Percentiles rank a stretch among this genome's conserved stretches.
phyloP scores from a whole-genome alignment of 2,329 filamentous ascomycete species.

The Fusarium sp. region DNA sequence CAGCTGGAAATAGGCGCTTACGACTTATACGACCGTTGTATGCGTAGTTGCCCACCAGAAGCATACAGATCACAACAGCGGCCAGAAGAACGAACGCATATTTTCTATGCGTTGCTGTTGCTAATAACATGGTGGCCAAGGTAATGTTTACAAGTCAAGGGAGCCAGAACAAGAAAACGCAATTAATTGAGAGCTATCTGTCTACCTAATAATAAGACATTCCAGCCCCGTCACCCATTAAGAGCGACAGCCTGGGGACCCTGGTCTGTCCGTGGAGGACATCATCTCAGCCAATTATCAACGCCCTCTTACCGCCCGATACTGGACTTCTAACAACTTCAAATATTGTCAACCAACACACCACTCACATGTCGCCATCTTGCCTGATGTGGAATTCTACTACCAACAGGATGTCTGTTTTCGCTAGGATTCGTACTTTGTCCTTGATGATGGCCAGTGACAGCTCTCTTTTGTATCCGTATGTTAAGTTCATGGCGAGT shows the following conservation, averaged over 20 bases:
- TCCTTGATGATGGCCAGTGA: background rate
- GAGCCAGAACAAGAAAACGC: background rate
- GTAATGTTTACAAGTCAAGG: background rate
- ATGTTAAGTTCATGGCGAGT: background rate
- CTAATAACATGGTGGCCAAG: background rate
- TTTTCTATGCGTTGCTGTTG: slow-evolving; percentile 4
- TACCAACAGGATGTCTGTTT: background rate
- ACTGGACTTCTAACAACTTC: background rate
- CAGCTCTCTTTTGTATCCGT: background rate
- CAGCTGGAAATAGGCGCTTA: background rate
- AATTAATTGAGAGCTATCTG: background rate
- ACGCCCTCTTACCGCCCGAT: background rate
- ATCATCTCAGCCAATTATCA: slow-evolving; percentile 1
- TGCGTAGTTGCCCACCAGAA: slow-evolving; percentile 17
- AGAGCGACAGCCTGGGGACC: background rate
- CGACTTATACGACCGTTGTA: slow-evolving; percentile 14
- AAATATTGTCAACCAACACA: slow-evolving; percentile 2
- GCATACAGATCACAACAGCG: slow-evolving; percentile 2
- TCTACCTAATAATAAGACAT: background rate
- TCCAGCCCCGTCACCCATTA: background rate
- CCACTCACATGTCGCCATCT: background rate
- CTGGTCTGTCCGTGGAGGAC: background rate
- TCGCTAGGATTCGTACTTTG: background rate
- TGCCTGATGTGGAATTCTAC: background rate
- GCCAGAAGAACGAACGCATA: slow-evolving; percentile 9